A percentile compares a stretch with the other conserved stretches of the same genome.
Conservation (phyloP, 2,329 filamentous ascomycete species). For the Thelonectria rubi region DNA sequence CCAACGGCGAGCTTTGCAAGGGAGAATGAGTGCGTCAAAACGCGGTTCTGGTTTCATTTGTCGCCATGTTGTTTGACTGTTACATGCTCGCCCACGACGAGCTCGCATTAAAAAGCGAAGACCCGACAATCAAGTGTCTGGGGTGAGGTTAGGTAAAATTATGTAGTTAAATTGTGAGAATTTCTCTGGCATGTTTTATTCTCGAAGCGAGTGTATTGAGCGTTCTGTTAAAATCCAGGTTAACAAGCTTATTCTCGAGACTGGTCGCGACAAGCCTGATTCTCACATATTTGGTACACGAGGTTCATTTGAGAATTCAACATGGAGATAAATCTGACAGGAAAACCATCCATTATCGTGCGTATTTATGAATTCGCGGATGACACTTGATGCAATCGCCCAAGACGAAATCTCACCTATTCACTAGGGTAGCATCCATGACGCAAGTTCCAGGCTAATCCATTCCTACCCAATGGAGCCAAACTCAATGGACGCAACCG, state of each 20-base stretch:
- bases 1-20: conserved; percentile 35
- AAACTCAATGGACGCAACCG: background rate
- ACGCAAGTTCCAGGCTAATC: background rate
- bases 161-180: conserved; percentile 3
- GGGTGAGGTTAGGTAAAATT: conserved; percentile 13
- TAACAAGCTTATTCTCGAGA: no score
- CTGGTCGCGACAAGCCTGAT: no score
- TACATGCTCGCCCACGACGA: conserved; percentile 5
- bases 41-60: background rate
- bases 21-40: conserved; percentile 12
- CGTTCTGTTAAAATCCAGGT: no score
- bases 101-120: conserved; percentile 10
- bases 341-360: no score
- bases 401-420: background rate
- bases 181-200: background rate
- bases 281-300: no score
- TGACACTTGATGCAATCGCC: background rate
- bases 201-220: no score
- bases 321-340: no score
- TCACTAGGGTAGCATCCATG: background rate
- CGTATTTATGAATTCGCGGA: background rate
- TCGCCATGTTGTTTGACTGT: conserved; percentile 1
- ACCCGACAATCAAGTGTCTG: background rate
- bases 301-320: no score
- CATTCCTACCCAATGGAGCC: background rate